Evolutionary conservation across 83 land plant species (phyloP).

Genomic region (Thuja plicata): DNA sequence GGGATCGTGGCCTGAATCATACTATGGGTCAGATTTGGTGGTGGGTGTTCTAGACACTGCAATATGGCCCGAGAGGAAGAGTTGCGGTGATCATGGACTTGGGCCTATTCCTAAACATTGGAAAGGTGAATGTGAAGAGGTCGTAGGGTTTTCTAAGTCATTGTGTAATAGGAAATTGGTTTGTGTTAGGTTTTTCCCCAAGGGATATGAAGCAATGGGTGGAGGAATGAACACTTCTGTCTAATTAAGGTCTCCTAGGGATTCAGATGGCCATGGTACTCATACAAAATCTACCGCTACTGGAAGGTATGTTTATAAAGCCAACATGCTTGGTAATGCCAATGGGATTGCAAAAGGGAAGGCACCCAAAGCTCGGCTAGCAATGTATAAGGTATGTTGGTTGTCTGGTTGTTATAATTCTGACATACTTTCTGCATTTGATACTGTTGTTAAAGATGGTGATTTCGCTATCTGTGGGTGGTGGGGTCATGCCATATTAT

Average conservation of each 20-base stretch:
- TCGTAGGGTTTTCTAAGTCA: conserved; percentile 26
- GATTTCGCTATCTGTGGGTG: conserved; percentile 30
- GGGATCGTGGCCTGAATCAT: conserved; percentile 67
- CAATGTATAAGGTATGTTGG: conserved; percentile 19
- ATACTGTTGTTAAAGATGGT: conserved; percentile 17
- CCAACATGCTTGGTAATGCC: conserved; percentile 16
- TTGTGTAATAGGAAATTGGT: conserved; percentile 61
- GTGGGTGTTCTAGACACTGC: no score
- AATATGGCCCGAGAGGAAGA: no score
- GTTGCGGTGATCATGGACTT: no score
- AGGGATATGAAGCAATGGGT: conserved; percentile 53
- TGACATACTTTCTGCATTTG: conserved; percentile 20
- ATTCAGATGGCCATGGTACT: no score
- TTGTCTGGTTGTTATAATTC: conserved; percentile 11
- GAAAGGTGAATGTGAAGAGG: conserved; percentile 65
- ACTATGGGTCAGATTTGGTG: conserved; percentile 78
- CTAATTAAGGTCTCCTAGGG: conserved; percentile 21
- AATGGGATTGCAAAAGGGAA: conserved; percentile 18
- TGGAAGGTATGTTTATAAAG: conserved; percentile 22
- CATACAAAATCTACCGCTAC: no score
- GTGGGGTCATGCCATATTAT: no score
- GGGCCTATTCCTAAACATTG: conserved; percentile 62
- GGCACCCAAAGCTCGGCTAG: conserved; percentile 18
- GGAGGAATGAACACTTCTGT: conserved; percentile 4
- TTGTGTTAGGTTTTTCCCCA: conserved; percentile 66